Evolutionary conservation across 1,284 basidiomycete genomes (phyloP).

Genomic region (Cystobasidiaceae sp.): DNA sequence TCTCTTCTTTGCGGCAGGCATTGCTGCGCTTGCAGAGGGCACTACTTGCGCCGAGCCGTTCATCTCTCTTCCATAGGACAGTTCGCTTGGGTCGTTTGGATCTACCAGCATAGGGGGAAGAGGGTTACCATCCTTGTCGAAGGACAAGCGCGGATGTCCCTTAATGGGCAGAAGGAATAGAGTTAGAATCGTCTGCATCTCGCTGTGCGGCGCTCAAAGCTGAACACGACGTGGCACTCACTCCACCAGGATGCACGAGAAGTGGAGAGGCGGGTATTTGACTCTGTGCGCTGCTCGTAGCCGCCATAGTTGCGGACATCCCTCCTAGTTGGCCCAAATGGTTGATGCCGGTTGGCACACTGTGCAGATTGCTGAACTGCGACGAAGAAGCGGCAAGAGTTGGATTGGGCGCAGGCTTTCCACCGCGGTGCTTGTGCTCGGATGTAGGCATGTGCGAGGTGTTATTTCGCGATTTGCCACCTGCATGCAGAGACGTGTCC

Average conservation of each 20-base stretch:
- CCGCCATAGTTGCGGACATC: neutral
- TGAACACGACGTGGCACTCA: neutral
- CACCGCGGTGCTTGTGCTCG: constrained; percentile 7
- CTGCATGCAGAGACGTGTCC: neutral
- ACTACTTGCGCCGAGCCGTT: neutral
- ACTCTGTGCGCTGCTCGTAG: neutral
- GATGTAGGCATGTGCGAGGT: constrained; percentile 9
- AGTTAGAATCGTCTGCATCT: constrained; percentile 6
- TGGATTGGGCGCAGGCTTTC: constrained; percentile 8
- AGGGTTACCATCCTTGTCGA: constrained; percentile 11
- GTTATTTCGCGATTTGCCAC: neutral
- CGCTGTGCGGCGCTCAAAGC: neutral
- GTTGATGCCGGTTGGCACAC: neutral
- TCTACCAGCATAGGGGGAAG: neutral
- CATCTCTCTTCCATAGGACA: neutral
- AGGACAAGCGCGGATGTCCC: neutral
- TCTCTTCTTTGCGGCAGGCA: constrained; percentile 2
- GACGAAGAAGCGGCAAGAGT: neutral
- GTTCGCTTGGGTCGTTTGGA: neutral
- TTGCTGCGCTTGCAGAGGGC: neutral
- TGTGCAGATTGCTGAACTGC: neutral
- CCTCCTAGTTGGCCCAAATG: neutral
- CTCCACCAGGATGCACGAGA: neutral
- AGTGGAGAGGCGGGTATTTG: neutral
- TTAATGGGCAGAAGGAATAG: constrained; percentile 27